Conservation (phyloP, 2,329 filamentous ascomycete genomes). For the Hypocreales sp. region DNA sequence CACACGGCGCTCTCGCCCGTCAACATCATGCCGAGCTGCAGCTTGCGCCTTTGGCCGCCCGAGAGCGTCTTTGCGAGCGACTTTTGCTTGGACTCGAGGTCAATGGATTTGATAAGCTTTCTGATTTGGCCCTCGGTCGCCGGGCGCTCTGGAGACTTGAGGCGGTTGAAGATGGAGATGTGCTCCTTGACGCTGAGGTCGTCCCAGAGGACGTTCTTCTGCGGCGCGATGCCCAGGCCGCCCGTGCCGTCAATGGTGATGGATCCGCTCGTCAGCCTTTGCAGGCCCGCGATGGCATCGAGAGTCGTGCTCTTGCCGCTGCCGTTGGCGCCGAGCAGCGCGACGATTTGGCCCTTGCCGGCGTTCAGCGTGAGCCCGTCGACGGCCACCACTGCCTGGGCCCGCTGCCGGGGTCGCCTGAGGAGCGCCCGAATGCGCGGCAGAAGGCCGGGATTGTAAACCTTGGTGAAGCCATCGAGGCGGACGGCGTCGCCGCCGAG, state of each 20-base stretch:
- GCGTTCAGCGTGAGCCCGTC: conserved; percentile 57
- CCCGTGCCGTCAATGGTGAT: conserved; percentile 67
- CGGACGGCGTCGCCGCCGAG: conserved; percentile 42
- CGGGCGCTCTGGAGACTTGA: conserved; percentile 49
- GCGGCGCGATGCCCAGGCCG: conserved; percentile 74
- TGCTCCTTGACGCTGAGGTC: conserved; percentile 78
- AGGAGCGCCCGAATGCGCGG: conserved; percentile 33
- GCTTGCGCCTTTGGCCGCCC: conserved; percentile 81
- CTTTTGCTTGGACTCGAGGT: conserved; percentile 58
- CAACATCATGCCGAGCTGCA: conserved; percentile 91
- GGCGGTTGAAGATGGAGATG: conserved; percentile 64
- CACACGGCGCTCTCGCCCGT: conserved; percentile 79
- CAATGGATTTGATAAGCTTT: conserved; percentile 53
- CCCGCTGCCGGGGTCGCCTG: conserved; percentile 14
- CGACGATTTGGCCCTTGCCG: conserved; percentile 66
- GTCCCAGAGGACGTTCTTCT: conserved; percentile 91
- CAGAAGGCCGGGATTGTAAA: conserved; percentile 53
- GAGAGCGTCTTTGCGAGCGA: conserved; percentile 66
- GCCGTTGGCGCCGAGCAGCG: conserved; percentile 77
- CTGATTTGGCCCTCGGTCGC: conserved; percentile 44
- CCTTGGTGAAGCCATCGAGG: conserved; percentile 60
- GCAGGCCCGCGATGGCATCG: conserved; percentile 73
- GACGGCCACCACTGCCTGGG: conserved; percentile 61
- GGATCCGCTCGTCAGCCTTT: conserved; percentile 56
- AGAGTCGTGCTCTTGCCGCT: conserved; percentile 83